Evolutionary conservation across 306 rosid species (phyloP).

Genomic region (Sechiopsis laciniata): DNA sequence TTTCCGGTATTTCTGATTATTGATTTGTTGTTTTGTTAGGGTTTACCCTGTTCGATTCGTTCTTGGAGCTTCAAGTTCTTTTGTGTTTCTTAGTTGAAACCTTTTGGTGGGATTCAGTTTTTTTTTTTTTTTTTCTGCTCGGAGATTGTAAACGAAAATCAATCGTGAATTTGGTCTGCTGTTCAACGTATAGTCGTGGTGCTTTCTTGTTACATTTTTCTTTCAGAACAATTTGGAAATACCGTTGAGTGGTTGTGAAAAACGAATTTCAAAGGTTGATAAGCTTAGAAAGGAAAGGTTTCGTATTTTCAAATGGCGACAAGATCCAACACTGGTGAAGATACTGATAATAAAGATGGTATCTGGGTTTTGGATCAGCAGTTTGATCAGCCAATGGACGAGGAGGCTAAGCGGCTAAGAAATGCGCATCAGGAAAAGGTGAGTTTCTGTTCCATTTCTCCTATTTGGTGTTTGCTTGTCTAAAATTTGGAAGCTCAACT

Average conservation of each 20-base stretch:
- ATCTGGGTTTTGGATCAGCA: constrained; percentile 19
- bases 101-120: not conserved
- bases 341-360: not conserved
- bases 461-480: not conserved
- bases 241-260: not conserved
- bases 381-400: constrained; percentile 29
- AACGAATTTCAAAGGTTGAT: not conserved
- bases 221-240: constrained; percentile 6
- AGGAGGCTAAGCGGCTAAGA: constrained; percentile 23
- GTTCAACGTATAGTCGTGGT: not conserved
- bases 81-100: constrained; percentile 7
- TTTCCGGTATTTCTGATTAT: not conserved
- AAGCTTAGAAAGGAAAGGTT: constrained; percentile 9
- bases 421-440: constrained; percentile 16
- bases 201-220: constrained; percentile 11
- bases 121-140: not conserved
- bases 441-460: constrained; percentile 6
- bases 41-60: not conserved
- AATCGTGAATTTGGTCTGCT: constrained; percentile 5
- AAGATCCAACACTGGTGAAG: not conserved
- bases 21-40: constrained; percentile 5
- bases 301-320: not conserved
- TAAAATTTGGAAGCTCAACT: not conserved
- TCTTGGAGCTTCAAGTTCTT: not conserved
- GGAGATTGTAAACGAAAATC: not conserved